Evolutionary conservation across 2,329 filamentous ascomycete species (phyloP).

Genomic region (Diaporthe ilicicola): DNA sequence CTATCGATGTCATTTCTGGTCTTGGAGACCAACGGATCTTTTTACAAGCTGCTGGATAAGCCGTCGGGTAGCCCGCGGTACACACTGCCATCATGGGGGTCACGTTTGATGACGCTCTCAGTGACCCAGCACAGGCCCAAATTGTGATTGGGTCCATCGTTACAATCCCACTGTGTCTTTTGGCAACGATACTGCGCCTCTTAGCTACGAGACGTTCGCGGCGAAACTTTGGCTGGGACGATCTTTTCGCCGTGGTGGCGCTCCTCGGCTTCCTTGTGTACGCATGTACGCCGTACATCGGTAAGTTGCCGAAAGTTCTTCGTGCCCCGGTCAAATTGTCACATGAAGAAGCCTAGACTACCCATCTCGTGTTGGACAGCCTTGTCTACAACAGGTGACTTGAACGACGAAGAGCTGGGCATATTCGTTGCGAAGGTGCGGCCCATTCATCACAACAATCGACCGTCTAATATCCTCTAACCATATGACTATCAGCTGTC

Average conservation of each 20-base stretch:
- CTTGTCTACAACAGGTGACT: neutral
- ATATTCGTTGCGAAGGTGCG: no score
- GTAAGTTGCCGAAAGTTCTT: neutral
- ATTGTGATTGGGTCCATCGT: neutral
- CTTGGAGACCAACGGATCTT: no score
- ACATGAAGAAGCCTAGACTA: no score
- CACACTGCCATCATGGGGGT: no score
- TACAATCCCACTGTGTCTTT: constrained; percentile 1
- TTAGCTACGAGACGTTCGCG: constrained; percentile 12
- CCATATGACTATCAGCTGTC: neutral
- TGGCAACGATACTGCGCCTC: constrained; percentile 15
- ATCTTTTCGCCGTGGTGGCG: constrained; percentile 2
- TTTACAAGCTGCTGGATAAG: no score
- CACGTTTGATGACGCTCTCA: no score
- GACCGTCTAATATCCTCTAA: no score
- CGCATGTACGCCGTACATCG: neutral
- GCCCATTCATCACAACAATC: no score
- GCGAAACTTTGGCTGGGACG: constrained; percentile 21
- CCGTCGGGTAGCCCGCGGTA: no score
- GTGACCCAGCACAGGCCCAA: neutral
- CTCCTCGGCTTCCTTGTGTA: constrained; percentile 24
- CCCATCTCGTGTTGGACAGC: no score
- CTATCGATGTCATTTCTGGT: no score
- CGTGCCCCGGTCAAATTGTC: no score
- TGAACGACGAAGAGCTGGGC: neutral